A percentile compares a stretch with the other conserved stretches of the same genome.
phyloP scores from a whole-genome alignment of 1,284 basidiomycete species.

The Puccinia polysora region DNA sequence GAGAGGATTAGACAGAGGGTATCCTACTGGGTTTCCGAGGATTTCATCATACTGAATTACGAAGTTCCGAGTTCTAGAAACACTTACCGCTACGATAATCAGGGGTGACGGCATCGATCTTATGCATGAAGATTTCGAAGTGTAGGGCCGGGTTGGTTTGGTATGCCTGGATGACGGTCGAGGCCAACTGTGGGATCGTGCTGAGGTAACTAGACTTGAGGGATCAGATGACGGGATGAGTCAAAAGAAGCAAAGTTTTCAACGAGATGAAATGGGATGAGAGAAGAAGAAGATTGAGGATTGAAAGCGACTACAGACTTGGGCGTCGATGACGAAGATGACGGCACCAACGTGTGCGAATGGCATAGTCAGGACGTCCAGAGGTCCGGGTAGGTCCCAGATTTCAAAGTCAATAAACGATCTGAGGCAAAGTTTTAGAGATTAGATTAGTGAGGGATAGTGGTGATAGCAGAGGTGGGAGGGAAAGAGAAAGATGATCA shows the following conservation, averaged over 20 bases:
- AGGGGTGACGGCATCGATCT: conserved; percentile 84
- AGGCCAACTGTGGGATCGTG: conserved; percentile 46
- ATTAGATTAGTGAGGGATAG: conserved; percentile 33
- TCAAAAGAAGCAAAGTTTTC: conserved; percentile 3
- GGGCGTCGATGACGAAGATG: conserved; percentile 94
- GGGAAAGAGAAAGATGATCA: too few relatives aligned
- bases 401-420: conserved; percentile 86
- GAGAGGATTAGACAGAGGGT: conserved; percentile 32
- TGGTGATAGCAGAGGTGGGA: conserved; percentile 29
- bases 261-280: not conserved
- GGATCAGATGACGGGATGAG: conserved; percentile 29
- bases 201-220: conserved; percentile 62
- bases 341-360: conserved; percentile 55
- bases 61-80: conserved; percentile 1
- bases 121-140: conserved; percentile 93
- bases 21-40: conserved; percentile 29
- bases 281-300: not conserved
- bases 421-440: conserved; percentile 55
- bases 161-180: conserved; percentile 55
- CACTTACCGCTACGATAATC: conserved; percentile 80
- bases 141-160: conserved; percentile 71
- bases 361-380: conserved; percentile 44
- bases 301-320: conserved; percentile 58
- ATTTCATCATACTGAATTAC: too few relatives aligned
- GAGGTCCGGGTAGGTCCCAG: conserved; percentile 82